Percentiles rank a stretch among this genome's conserved stretches.
Evolutionary conservation across 441 rosid species (phyloP).

Genomic region (Metrosideros polymorpha): DNA sequence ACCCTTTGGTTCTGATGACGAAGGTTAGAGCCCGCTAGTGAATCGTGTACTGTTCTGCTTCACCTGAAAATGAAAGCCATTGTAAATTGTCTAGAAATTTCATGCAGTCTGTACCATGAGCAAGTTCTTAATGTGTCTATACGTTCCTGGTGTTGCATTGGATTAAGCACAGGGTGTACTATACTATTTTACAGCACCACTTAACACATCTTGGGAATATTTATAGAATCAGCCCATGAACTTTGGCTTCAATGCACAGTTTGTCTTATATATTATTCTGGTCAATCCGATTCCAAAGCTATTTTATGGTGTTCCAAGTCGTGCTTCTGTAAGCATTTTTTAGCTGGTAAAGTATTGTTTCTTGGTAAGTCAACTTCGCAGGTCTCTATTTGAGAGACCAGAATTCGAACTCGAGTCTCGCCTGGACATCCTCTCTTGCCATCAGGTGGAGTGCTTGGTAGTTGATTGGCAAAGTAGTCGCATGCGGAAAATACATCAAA

Average conservation of each 20-base stretch:
- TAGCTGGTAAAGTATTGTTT: background rate
- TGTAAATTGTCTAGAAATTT: background rate
- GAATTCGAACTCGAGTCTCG: background rate
- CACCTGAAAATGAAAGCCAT: background rate
- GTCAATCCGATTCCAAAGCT: background rate
- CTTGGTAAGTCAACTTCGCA: background rate
- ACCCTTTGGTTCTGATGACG: constrained; percentile 61
- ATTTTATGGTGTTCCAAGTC: background rate
- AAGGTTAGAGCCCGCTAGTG: constrained; percentile 18
- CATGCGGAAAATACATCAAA: background rate
- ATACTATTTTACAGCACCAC: background rate
- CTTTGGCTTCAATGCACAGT: background rate
- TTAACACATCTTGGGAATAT: background rate
- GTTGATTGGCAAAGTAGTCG: background rate
- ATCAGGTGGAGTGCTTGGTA: accelerated
- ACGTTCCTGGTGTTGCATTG: background rate
- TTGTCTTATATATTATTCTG: background rate
- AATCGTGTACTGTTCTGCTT: background rate
- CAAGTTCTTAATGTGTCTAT: background rate
- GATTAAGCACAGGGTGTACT: background rate
- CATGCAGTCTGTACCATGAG: background rate
- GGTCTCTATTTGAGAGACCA: background rate
- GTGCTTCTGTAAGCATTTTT: background rate
- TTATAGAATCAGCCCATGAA: background rate
- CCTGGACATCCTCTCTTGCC: background rate